These are phyloP conservation scores for Wilcoxina mikolae DNA, from an alignment of 495 filamentous ascomycete species.

Conservation along the genomic window DNA sequence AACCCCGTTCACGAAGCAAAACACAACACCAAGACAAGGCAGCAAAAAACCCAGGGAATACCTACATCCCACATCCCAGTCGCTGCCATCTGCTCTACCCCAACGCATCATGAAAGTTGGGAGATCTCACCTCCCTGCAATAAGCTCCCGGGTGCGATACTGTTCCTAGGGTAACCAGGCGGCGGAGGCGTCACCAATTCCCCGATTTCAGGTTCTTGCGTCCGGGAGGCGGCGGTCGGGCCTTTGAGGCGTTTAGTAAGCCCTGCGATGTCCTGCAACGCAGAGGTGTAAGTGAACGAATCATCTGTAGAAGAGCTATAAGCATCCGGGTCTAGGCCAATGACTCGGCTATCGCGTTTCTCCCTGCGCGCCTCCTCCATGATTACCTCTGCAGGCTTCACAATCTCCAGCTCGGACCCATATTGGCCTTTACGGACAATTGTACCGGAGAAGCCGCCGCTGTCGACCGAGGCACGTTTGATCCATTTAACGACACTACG, in stretches of 20 bases:
- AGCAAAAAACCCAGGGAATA: too few species aligned
- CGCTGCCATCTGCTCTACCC: too few species aligned
- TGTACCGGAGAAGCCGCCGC: neutral
- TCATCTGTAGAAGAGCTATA: neutral
- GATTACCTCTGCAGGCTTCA: neutral
- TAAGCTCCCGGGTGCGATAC: neutral
- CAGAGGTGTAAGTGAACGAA: neutral
- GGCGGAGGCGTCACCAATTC: neutral
- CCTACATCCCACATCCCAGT: too few species aligned
- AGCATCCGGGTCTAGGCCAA: conserved; percentile 1
- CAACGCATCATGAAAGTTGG: too few species aligned
- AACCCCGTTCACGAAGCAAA: too few species aligned
- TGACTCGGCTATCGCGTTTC: neutral
- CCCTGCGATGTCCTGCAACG: neutral
- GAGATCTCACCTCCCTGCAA: neutral
- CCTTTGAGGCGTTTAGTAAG: neutral
- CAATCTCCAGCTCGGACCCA: neutral
- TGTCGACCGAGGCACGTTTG: too few species aligned
- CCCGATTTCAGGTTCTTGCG: neutral
- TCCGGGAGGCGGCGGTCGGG: neutral
- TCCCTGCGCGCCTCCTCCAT: neutral
- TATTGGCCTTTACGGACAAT: neutral
- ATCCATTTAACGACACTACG: conserved; percentile 2
- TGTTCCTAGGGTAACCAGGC: neutral
- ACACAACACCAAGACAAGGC: too few species aligned